Evolutionary conservation across 2,329 filamentous ascomycete genomes (phyloP), one percentile per base, ranked within the genome.

Genomic region (Fusarium palustre): DNA sequence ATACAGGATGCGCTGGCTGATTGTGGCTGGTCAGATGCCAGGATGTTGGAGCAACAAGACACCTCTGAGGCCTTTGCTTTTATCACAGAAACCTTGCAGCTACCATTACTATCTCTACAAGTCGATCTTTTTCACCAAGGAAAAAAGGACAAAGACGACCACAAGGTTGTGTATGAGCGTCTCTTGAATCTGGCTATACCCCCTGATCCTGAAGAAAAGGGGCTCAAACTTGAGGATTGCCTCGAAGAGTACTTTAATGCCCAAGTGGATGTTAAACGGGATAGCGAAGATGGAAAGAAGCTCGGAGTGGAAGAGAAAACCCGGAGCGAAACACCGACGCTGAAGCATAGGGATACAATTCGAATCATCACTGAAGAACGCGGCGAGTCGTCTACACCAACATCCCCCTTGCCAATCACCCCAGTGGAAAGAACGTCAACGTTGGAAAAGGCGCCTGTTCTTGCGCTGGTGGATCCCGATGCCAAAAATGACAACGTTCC

Each of bases 191-290:
- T 99, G 41, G 94, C 94, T 1, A 92, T 99, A n/a, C 92, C 93
- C 0, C 85, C 90, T 2, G 90, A 92, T 50, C 86, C 89, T 8
- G 88, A 92, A 46, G 90, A 89, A 25, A 89, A 88, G 61, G 85
- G 86, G 4, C 86, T 97, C 65, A 94, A 91, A 30, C 82, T 99
- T 22, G 96, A 98, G 79, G 92, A 97, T 70, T 98, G 95, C 73
- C 81, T 99, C 20, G 94, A 97, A 77, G 90, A 91, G 55, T 98
- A 97, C 76, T 98, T 98, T 85, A 97, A 98, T 79, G 94, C 94
- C 59, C 87, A 90, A 58, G 93, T 99, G 55, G 94, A 97, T 74
- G 94, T 99, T 4, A 90, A 91, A 70, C 87, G 95, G 54, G 91
- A 95, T 59, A 86, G 85, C 55, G 79, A 84, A 33, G 86, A 87